Conservation (phyloP, 2,329 filamentous ascomycete genomes). For the Trichoderma sp. region DNA sequence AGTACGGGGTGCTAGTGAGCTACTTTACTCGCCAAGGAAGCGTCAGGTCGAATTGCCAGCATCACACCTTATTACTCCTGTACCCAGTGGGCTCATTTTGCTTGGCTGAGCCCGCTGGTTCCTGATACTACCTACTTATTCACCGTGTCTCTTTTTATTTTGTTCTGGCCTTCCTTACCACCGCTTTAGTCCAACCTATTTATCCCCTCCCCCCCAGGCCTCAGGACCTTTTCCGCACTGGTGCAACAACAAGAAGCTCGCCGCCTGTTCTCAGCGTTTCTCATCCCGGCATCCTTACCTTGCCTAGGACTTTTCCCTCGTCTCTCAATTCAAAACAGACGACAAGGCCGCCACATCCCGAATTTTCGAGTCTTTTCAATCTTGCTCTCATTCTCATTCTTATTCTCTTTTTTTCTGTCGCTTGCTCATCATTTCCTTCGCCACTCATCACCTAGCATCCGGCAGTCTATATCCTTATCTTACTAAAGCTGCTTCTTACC, state of each 20-base stretch:
- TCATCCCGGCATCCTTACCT: neutral
- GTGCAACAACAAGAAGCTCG: conserved; percentile 3
- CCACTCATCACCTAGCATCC: neutral
- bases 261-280: neutral
- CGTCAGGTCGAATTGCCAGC: conserved; percentile 1
- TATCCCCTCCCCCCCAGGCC: conserved; percentile 17
- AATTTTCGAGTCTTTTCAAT: neutral
- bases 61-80: neutral
- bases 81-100: conserved; percentile 21
- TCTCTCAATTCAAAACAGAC: conserved; percentile 2
- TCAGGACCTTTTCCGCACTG: conserved; percentile 5
- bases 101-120: neutral
- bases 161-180: neutral
- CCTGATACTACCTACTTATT: neutral
- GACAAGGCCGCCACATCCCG: neutral
- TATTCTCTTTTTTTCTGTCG: neutral
- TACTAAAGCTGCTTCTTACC: neutral
- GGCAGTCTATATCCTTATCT: neutral
- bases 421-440: neutral
- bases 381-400: neutral
- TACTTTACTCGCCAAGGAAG: neutral
- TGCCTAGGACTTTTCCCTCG: neutral
- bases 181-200: conserved; percentile 4
- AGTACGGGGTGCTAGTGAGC: neutral
- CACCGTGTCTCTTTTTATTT: neutral